A percentile compares a stretch with the other conserved stretches of the same genome.
phyloP scores from a whole-genome alignment of 1,284 basidiomycete genomes.

The Apiotrichum gamsii region DNA sequence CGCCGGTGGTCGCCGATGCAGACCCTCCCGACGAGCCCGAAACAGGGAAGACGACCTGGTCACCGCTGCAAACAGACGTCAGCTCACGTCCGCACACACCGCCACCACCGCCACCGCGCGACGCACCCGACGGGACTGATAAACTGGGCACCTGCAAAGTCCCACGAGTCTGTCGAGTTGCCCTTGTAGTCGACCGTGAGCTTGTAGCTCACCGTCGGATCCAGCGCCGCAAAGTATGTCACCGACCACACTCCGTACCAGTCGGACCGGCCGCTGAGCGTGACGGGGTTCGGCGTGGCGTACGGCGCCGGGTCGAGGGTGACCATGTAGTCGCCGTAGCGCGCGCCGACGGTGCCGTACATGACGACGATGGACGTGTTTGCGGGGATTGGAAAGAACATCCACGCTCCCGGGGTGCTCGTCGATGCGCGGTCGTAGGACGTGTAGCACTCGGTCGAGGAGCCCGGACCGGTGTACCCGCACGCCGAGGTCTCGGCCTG shows the following conservation, averaged over 20 bases:
- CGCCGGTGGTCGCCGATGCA: too few relatives aligned
- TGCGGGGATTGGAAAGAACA: background rate
- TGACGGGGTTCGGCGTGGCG: too few relatives aligned
- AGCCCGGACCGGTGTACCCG: too few relatives aligned
- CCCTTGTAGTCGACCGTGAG: background rate
- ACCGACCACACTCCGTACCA: background rate
- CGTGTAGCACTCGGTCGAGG: too few relatives aligned
- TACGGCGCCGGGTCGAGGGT: conserved; percentile 1
- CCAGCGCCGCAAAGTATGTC: conserved; percentile 1
- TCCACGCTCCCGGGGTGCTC: too few relatives aligned
- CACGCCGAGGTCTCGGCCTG: too few relatives aligned
- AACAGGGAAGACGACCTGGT: too few relatives aligned
- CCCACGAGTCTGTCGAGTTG: background rate
- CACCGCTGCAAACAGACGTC: too few relatives aligned
- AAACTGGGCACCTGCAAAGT: background rate
- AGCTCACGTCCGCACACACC: too few relatives aligned
- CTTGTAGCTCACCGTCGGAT: background rate
- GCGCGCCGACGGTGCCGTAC: background rate
- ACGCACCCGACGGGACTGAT: background rate
- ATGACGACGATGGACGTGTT: conserved; percentile 2
- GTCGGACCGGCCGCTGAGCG: background rate
- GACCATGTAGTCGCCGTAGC: background rate
- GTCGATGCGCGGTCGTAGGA: too few relatives aligned
- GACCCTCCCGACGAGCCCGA: too few relatives aligned
- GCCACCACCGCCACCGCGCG: too few relatives aligned